Percentiles rank a stretch among this genome's conserved stretches.
Conservation (phyloP, 257 asterid genomes). For the Vinca minor region DNA sequence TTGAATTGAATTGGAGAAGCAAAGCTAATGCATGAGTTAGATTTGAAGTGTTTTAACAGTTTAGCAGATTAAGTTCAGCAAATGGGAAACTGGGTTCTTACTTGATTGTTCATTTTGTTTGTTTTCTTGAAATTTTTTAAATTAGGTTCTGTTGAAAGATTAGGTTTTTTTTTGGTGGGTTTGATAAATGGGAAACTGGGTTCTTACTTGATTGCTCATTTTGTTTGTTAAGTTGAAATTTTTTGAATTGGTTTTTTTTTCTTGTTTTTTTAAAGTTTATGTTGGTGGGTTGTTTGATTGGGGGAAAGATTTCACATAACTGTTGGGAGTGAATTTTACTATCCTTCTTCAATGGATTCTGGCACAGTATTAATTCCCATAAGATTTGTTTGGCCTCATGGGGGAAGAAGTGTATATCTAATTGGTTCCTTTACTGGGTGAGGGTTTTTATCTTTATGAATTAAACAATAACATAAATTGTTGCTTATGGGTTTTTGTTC, state of each 20-base stretch:
- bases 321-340: slow-evolving; percentile 18
- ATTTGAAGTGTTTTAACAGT: neutral
- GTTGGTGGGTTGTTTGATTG: neutral
- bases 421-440: slow-evolving; percentile 73
- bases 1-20: neutral
- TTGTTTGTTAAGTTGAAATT: slow-evolving; percentile 6
- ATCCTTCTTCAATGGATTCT: slow-evolving; percentile 42
- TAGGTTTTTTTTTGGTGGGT: neutral
- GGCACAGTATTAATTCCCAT: slow-evolving; percentile 54
- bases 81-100: neutral
- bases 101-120: neutral
- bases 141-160: too few relatives aligned
- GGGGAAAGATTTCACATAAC: slow-evolving; percentile 3
- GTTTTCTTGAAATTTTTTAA: slow-evolving; percentile 2
- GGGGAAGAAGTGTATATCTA: slow-evolving; percentile 58
- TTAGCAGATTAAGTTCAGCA: neutral
- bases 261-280: neutral
- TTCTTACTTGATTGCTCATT: neutral
- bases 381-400: slow-evolving; percentile 68
- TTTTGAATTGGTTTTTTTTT: neutral
- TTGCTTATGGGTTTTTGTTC: neutral
- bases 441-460: too few relatives aligned
- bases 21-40: neutral
- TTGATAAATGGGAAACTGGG: too few relatives aligned
- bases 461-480: too few relatives aligned